Base-by-base conservation (phyloP, 345 rosid genomes). In the Arabis hirsuta region DNA sequence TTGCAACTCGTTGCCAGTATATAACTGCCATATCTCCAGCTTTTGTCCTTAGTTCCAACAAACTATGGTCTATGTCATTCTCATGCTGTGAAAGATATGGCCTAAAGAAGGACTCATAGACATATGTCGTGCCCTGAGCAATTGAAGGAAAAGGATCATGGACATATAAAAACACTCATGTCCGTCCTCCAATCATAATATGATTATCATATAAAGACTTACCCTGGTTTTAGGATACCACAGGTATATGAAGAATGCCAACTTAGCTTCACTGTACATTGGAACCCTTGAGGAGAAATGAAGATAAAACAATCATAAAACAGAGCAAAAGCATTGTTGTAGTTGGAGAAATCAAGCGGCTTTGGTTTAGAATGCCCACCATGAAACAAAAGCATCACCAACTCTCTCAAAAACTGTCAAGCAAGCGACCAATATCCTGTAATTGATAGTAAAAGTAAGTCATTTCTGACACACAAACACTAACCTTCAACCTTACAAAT, bases 181-280 rank as follows among this genome's bases (percentile, higher is more conserved):
- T 47, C 32, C 47, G 41, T 55, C 20, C 20, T 62, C 10, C 20
- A 44, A 7, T 50, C 12, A 16, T 16, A 16, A 16, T 16, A 16
- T 16, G 16, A 16, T 16, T 16, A 16, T 16, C 16, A 34, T 24
- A 60, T 16, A 62, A 13, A 57, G 39, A 48, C 85, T 36, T 82
- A 90, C 96, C 69, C 79, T 87, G 39, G 98, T 87, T 81, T 84
- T 82, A 2, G 88, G 88, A 72, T 86, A 83, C 96, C 97, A 87
- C 24, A 93, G 80, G 77, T 90, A 89, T 60, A 91, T 38, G 65
- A 87, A 81, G 72, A 89, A 81, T 46, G 92, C 95, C 81, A 94
- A 73, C 78, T 91, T 89, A 46, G 89, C 97, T 77, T 89, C 96
- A 43, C 81, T 81, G 54, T 90, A 89, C 92, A 90, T 79, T 1